phyloP scores from a whole-genome alignment of 176 grass and related monocot genomes.

The Eragrostis nindensis region DNA sequence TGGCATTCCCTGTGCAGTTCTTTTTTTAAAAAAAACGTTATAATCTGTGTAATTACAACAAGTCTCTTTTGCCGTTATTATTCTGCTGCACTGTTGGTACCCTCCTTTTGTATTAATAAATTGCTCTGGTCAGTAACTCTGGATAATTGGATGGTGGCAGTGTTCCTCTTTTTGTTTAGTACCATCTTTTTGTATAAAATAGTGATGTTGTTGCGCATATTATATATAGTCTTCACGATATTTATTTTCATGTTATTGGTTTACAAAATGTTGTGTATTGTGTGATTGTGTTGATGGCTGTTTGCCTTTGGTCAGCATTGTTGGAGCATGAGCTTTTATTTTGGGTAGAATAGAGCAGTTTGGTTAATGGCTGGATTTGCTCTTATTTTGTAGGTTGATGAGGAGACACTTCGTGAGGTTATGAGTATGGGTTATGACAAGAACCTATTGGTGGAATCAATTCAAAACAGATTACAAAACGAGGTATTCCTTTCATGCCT shows the following conservation, averaged over 20 bases:
- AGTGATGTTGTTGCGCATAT: not conserved
- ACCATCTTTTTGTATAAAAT: not conserved
- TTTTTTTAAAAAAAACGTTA: not conserved
- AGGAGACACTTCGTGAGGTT: slow-evolving; percentile 73
- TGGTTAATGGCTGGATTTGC: slow-evolving; percentile 11
- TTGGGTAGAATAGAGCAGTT: not conserved
- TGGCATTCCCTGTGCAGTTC: not conserved
- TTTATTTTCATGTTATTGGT: not conserved
- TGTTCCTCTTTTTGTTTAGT: slow-evolving; percentile 2
- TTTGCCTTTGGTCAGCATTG: not conserved
- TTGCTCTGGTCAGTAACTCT: not conserved
- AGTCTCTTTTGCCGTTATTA: not conserved
- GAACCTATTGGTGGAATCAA: slow-evolving; percentile 66
- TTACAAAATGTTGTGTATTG: not conserved
- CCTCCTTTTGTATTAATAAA: not conserved
- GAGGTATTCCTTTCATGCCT: slow-evolving; percentile 51
- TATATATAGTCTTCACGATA: not conserved
- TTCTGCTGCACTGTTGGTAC: not conserved
- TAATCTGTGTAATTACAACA: not conserved
- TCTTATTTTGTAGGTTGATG: slow-evolving; percentile 68
- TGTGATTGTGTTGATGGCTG: not conserved
- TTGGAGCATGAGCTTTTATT: not conserved
- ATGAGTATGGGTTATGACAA: slow-evolving; percentile 81
- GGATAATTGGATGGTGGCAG: not conserved
- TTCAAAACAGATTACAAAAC: slow-evolving; percentile 82